A percentile compares a stretch with the other conserved stretches of the same genome.
Conservation (phyloP, 345 rosid genomes). For the Gossypium stocksii region DNA sequence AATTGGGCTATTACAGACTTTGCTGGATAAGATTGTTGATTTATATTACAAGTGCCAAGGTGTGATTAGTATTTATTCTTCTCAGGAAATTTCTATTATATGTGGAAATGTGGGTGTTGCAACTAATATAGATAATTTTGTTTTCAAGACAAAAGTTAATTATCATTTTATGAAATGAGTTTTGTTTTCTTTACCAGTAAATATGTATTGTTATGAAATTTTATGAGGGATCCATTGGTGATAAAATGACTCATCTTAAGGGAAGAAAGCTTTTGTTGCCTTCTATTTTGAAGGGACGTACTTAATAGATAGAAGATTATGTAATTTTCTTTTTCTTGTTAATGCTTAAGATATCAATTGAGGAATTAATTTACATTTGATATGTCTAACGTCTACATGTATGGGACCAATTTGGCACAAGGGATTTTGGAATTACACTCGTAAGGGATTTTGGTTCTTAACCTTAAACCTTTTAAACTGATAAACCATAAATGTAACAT, state of each 20-base stretch:
- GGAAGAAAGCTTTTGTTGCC: constrained; percentile 68
- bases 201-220: constrained; percentile 75
- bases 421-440: constrained; percentile 69
- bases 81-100: constrained; percentile 68
- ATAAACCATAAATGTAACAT: no score
- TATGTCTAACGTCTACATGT: constrained; percentile 42
- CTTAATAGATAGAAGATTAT: neutral
- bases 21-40: constrained; percentile 60
- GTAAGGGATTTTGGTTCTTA: constrained; percentile 63
- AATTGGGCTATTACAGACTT: no score
- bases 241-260: constrained; percentile 73
- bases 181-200: constrained; percentile 26
- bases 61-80: constrained; percentile 43
- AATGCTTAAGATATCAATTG: neutral
- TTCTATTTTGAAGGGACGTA: constrained; percentile 56
- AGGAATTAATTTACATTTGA: constrained; percentile 5
- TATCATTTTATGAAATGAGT: constrained; percentile 10
- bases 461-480: constrained; percentile 73
- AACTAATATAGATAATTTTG: neutral
- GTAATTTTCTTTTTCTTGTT: neutral
- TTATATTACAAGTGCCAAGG: constrained; percentile 53
- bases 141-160: neutral
- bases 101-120: constrained; percentile 59
- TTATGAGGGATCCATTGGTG: constrained; percentile 82
- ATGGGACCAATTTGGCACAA: constrained; percentile 58